Conservation (phyloP, 257 asterid genomes). For the Petunia axillaris region DNA sequence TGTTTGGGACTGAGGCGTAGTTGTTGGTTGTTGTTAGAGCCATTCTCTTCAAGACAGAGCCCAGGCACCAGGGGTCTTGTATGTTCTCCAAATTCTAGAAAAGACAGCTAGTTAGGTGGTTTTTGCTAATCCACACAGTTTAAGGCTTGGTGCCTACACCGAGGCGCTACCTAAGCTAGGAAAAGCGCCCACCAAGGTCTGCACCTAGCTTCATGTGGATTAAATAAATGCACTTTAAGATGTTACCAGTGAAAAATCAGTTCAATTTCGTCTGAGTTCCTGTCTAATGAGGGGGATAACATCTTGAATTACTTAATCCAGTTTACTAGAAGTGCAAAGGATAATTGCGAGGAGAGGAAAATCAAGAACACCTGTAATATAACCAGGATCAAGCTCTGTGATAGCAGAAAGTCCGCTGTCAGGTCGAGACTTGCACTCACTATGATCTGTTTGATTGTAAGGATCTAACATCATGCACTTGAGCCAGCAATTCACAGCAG, state of each 20-base stretch:
- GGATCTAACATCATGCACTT: conserved; percentile 91
- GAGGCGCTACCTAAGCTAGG: not conserved
- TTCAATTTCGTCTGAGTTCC: not conserved
- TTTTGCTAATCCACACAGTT: not conserved
- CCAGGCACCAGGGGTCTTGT: not conserved
- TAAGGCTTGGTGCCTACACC: not conserved
- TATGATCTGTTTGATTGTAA: conserved; percentile 94
- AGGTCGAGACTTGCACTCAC: conserved; percentile 97
- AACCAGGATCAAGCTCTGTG: conserved; percentile 98
- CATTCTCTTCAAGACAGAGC: not conserved
- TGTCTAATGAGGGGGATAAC: not conserved
- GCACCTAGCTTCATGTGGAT: conserved; percentile 8
- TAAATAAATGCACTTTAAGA: not conserved
- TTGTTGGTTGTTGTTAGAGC: too few species aligned
- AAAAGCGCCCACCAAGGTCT: conserved; percentile 1
- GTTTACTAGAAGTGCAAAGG: not conserved
- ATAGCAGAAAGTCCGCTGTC: conserved; percentile 99
- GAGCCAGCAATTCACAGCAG: conserved; percentile 98
- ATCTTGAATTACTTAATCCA: conserved; percentile 15
- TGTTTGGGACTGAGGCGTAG: too few species aligned
- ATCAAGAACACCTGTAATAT: conserved; percentile 69
- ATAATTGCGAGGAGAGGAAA: not conserved
- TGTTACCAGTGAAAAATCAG: conserved; percentile 1
- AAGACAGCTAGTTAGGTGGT: not conserved
- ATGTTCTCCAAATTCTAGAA: not conserved